Evolutionary conservation across 169 alveolate genomes (phyloP), one percentile per base, ranked within the genome.

Genomic region (Cryptosporidium sp.): DNA sequence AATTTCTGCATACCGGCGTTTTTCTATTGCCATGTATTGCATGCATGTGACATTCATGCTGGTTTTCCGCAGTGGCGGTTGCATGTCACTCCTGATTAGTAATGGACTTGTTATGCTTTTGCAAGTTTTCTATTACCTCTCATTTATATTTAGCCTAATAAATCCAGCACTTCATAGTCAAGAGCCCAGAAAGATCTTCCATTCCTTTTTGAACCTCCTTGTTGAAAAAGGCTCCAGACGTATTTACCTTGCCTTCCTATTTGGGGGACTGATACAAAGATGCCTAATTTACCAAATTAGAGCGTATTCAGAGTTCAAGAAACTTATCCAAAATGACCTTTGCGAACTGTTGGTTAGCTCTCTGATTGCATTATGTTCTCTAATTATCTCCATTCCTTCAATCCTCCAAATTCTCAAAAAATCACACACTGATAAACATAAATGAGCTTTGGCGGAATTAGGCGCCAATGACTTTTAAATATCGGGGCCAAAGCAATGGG

Each of bases 201-300:
- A 7, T 4, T 35, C 44, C 53, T 5, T 35, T 53, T 8, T 35
- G 23, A 10, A 52, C 9, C 16, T 73, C 29, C 68, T 73, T 37
- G 16, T 42, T 33, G 86, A 73, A 73, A 56, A 56, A 23, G 70
- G 68, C 53, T 73, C 86, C 10, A 39, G n/a, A 37, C 69, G 60
- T 7, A 73, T 73, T 18, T 58, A 56, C 23, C 33, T 73, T 6
- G 12, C 45, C 21, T 21, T 73, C 37, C 31, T 58, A n/a, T 33
- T 73, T 10, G 86, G 86, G 12, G 86, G 86, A 18, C 52, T 73
- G 16, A 31, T 35, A 23, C 86, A 73, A 35, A 73, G 86, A 58
- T 16, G 26, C 62, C 67, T 56, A n/a, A 12, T 37, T 35, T 26
- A n/a, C 26, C 26, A 21, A n/a, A 29, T 35, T 29, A 21, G 48